Conservation (phyloP, 495 filamentous ascomycete genomes). For the Penicillium cataractarum region DNA sequence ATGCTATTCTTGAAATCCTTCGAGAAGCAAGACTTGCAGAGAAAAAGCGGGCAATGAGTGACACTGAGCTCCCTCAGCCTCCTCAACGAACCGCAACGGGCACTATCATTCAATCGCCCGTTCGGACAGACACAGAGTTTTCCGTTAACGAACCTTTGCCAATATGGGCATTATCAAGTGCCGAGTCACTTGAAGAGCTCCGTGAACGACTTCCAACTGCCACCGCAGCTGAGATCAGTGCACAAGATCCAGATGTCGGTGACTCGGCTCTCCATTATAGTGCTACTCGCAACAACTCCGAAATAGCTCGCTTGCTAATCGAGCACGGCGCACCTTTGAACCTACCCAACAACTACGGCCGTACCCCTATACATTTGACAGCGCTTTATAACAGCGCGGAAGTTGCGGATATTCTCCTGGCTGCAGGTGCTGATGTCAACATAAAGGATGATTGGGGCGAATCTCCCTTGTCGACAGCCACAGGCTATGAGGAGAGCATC, state of each 20-base stretch:
- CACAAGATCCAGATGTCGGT: slow-evolving; percentile 9
- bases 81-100: slow-evolving; percentile 8
- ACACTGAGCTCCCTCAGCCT: background rate
- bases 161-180: slow-evolving; percentile 6
- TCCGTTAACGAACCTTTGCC: slow-evolving; percentile 1
- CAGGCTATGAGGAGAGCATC: background rate
- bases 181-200: slow-evolving; percentile 8
- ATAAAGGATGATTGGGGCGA: slow-evolving; percentile 7
- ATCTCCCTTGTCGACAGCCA: background rate
- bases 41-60: background rate
- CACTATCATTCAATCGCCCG: background rate
- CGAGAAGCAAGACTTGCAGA: background rate
- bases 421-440: slow-evolving; percentile 71
- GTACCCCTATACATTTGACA: slow-evolving; percentile 7
- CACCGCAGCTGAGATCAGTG: background rate
- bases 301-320: slow-evolving; percentile 9
- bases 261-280: slow-evolving; percentile 12
- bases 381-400: background rate
- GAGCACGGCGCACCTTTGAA: background rate
- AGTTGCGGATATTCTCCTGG: slow-evolving; percentile 75
- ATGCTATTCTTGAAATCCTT: background rate
- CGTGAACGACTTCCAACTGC: background rate
- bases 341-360: slow-evolving; percentile 3
- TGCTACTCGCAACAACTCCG: slow-evolving; percentile 1
- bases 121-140: slow-evolving; percentile 5